Percentiles rank a stretch among this genome's conserved stretches.
Conservation (phyloP, 2,329 filamentous ascomycete genomes). For the Mariannaea sp. region DNA sequence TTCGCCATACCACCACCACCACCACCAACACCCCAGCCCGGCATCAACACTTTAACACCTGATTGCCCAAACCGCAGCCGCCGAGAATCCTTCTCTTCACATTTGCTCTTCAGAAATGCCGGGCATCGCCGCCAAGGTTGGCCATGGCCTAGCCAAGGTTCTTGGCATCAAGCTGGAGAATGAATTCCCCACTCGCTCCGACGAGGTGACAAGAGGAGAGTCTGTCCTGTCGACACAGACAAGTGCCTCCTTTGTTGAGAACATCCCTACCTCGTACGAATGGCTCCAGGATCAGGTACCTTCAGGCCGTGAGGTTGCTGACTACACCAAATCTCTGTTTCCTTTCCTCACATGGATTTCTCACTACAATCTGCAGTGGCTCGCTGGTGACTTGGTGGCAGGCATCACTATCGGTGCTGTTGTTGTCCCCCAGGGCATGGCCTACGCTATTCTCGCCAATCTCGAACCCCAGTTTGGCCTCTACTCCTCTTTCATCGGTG, state of each 20-base stretch:
- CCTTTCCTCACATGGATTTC: constrained; percentile 89
- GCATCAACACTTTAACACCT: background rate
- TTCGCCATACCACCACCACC: background rate
- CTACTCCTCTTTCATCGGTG: constrained; percentile 89
- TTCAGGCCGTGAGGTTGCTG: constrained; percentile 52
- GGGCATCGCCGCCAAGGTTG: constrained; percentile 57
- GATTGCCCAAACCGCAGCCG: background rate
- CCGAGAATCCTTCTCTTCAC: background rate
- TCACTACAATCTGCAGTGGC: constrained; percentile 88
- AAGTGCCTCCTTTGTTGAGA: constrained; percentile 80
- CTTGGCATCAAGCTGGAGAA: constrained; percentile 81
- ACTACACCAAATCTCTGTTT: constrained; percentile 76
- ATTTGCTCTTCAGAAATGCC: constrained; percentile 19
- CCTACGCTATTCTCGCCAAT: constrained; percentile 83
- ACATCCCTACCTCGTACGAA: constrained; percentile 75
- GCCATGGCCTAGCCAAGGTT: constrained; percentile 75
- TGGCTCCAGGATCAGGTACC: constrained; percentile 72
- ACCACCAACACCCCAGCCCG: no score
- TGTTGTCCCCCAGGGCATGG: constrained; percentile 96
- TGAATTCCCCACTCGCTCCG: constrained; percentile 49
- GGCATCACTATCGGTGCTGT: constrained; percentile 64
- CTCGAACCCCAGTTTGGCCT: constrained; percentile 84
- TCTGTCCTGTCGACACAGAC: constrained; percentile 76
- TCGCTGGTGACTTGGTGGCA: constrained; percentile 86
- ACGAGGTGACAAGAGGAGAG: constrained; percentile 75